Evolutionary conservation across 1,284 basidiomycete genomes (phyloP).

Genomic region (Pascua sp.): DNA sequence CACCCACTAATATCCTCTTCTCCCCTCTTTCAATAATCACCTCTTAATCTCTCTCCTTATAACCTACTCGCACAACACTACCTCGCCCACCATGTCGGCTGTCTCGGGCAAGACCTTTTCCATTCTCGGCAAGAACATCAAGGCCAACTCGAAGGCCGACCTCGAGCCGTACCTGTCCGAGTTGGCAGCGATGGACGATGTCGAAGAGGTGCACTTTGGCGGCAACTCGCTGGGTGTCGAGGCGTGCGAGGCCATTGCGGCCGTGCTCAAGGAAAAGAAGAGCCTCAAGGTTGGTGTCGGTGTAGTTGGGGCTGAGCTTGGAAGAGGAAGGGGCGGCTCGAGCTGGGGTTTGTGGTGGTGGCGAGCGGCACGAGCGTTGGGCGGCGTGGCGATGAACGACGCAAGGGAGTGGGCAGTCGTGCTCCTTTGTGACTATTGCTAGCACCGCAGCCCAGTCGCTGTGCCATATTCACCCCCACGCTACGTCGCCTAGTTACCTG

Average conservation of each 20-base stretch:
- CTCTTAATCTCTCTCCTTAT: background rate
- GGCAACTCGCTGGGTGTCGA: constrained; percentile 96
- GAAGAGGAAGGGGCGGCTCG: too few species aligned
- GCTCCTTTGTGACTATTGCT: too few species aligned
- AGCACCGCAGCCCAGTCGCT: too few species aligned
- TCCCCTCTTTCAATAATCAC: background rate
- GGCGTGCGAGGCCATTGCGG: constrained; percentile 80
- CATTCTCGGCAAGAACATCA: constrained; percentile 71
- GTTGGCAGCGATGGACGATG: constrained; percentile 58
- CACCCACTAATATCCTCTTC: background rate
- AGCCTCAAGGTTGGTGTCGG: constrained; percentile 62
- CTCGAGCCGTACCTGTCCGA: constrained; percentile 72
- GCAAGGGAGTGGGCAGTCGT: too few species aligned
- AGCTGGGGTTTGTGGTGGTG: too few species aligned
- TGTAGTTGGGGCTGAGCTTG: too few species aligned
- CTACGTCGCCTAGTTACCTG: too few species aligned
- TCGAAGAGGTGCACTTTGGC: constrained; percentile 88
- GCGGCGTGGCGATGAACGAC: too few species aligned
- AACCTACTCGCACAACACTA: background rate
- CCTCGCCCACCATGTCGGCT: constrained; percentile 15
- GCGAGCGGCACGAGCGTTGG: too few species aligned
- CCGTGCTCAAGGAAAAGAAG: constrained; percentile 68
- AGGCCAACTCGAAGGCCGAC: constrained; percentile 74
- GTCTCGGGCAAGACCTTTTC: constrained; percentile 54
- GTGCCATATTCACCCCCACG: too few species aligned